Conservation (phyloP, 2,329 filamentous ascomycete genomes). For the Lasiodiplodia sp. region DNA sequence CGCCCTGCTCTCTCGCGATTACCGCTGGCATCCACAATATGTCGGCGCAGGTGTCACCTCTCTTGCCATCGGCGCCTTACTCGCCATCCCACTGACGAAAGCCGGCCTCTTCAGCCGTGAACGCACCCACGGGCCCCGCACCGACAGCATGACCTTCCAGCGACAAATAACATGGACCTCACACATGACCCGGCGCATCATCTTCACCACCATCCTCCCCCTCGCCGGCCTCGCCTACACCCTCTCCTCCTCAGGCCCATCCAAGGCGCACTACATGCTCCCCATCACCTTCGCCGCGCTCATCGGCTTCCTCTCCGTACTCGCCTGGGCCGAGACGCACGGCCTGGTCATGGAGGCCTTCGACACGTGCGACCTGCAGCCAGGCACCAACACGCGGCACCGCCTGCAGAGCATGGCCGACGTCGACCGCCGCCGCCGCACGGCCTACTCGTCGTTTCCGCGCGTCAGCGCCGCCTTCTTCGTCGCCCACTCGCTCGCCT, state of each 20-base stretch:
- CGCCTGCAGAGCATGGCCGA: conserved; percentile 55
- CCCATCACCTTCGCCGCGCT: conserved; percentile 71
- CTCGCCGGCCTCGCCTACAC: conserved; percentile 73
- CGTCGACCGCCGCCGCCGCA: conserved; percentile 58
- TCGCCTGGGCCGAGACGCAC: conserved; percentile 78
- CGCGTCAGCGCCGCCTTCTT: conserved; percentile 76
- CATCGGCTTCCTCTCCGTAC: conserved; percentile 73
- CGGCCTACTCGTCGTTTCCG: conserved; percentile 79
- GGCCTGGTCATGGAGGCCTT: conserved; percentile 82
- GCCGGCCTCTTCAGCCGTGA: conserved; percentile 73
- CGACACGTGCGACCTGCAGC: conserved; percentile 80
- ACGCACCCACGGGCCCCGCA: conserved; percentile 64
- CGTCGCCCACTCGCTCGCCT: conserved; percentile 72
- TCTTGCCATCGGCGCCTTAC: conserved; percentile 71
- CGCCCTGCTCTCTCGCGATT: conserved; percentile 73
- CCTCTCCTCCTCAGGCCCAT: conserved; percentile 68
- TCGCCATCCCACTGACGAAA: conserved; percentile 77
- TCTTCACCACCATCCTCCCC: conserved; percentile 73
- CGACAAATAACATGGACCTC: conserved; percentile 73
- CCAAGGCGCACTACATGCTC: conserved; percentile 62
- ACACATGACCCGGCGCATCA: conserved; percentile 71
- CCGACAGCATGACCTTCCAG: conserved; percentile 72
- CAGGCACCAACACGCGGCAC: conserved; percentile 67
- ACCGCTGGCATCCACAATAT: conserved; percentile 67
- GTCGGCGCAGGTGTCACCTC: conserved; percentile 73